A percentile compares a stretch with the other conserved stretches of the same genome.
phyloP scores from a whole-genome alignment of 1,139 yeast species.

The Candida buenavistaensis region DNA sequence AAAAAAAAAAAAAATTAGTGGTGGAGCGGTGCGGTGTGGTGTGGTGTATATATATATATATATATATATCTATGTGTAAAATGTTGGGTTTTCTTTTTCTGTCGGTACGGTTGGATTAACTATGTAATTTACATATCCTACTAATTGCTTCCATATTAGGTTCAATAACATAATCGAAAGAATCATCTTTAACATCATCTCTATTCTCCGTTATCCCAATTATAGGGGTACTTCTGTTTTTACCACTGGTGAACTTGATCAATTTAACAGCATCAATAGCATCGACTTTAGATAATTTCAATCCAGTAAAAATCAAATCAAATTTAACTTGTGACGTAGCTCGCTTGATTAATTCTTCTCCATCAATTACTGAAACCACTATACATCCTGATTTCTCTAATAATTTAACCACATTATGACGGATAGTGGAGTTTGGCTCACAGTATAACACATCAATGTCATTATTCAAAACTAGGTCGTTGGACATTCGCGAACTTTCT shows the following conservation, averaged over 20 bases:
- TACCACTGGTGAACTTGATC: conserved; percentile 72
- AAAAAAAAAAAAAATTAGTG: neutral
- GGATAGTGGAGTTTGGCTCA: conserved; percentile 82
- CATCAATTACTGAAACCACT: conserved; percentile 75
- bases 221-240: conserved; percentile 75
- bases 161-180: conserved; percentile 72
- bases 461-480: conserved; percentile 7
- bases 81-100: neutral
- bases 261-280: conserved; percentile 78
- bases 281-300: conserved; percentile 63
- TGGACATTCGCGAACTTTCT: conserved; percentile 43
- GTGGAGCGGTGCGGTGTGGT: too few relatives aligned
- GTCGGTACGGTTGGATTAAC: too few relatives aligned
- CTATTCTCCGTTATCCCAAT: conserved; percentile 75
- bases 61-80: neutral
- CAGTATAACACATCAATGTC: conserved; percentile 73
- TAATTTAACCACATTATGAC: conserved; percentile 66
- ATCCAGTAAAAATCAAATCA: conserved; percentile 79
- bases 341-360: conserved; percentile 79
- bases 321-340: conserved; percentile 84
- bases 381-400: conserved; percentile 76
- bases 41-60: too few relatives aligned
- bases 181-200: conserved; percentile 55
- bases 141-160: neutral
- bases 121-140: neutral